phyloP scores from a whole-genome alignment of 192 early-diverging fungal genomes.

The Hyaloraphidium curvatum region DNA sequence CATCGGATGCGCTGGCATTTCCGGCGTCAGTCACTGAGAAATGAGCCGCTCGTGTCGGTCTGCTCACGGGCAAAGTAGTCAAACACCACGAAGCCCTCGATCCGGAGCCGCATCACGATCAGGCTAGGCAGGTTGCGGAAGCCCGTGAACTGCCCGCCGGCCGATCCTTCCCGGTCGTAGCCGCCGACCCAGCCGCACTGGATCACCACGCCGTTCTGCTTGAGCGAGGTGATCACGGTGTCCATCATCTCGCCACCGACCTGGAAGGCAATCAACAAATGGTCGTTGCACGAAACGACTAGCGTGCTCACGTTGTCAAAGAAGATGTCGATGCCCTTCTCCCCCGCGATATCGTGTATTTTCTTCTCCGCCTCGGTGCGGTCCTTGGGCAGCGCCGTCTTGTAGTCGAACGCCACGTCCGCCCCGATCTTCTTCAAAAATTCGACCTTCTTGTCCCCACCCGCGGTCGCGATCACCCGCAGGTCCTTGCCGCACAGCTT shows the following conservation, averaged over 20 bases:
- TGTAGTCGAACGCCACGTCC: conserved; percentile 87
- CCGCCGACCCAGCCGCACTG: no score
- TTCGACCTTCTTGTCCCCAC: conserved; percentile 66
- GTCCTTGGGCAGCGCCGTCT: no score
- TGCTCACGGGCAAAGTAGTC: no score
- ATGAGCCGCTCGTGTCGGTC: no score
- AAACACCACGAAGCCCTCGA: not conserved
- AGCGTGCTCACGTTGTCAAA: conserved; percentile 36
- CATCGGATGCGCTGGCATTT: no score
- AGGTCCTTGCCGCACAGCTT: not conserved
- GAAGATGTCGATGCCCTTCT: conserved; percentile 75
- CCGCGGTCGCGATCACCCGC: conserved; percentile 58
- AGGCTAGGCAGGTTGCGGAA: no score
- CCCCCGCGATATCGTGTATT: no score
- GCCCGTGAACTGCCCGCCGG: conserved; percentile 37
- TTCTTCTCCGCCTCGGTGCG: no score
- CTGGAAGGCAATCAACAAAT: not conserved
- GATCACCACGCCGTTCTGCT: no score
- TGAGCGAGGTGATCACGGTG: no score
- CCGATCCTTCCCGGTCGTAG: no score
- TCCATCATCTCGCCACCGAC: conserved; percentile 54
- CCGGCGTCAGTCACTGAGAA: no score
- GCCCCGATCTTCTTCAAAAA: conserved; percentile 41
- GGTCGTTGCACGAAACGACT: not conserved
- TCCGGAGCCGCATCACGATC: not conserved